Percentiles rank a stretch among this genome's conserved stretches.
Conservation (phyloP, 805 yeast genomes). For the Candida railenensis region DNA sequence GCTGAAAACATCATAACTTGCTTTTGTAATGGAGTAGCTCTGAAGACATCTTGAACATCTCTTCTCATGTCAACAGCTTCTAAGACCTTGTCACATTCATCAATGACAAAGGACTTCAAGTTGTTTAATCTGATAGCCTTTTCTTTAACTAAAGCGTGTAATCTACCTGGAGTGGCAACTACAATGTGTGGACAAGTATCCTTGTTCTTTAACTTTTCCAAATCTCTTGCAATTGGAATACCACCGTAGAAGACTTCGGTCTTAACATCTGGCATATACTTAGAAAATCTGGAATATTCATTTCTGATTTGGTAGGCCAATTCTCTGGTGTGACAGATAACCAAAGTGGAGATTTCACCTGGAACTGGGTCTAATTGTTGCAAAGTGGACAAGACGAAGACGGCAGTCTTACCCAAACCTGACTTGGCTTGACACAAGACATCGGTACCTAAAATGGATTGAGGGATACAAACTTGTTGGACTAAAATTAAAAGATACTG, state of each 20-base stretch:
- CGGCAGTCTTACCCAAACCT: constrained; percentile 99
- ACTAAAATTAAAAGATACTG: constrained; percentile 49
- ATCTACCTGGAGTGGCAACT: constrained; percentile 98
- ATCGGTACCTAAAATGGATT: constrained; percentile 95
- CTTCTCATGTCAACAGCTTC: constrained; percentile 94
- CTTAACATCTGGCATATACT: constrained; percentile 96
- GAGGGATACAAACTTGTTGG: constrained; percentile 98
- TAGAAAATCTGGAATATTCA: constrained; percentile 95
- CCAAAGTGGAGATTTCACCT: constrained; percentile 93
- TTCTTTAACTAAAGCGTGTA: constrained; percentile 90
- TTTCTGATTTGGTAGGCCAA: constrained; percentile 97
- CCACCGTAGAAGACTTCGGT: constrained; percentile 99
- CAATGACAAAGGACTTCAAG: constrained; percentile 92
- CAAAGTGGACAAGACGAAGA: constrained; percentile 90
- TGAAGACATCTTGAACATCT: constrained; percentile 96
- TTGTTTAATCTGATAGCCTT: constrained; percentile 82
- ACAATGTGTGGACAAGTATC: constrained; percentile 95
- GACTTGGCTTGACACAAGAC: constrained; percentile 99
- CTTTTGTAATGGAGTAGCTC: constrained; percentile 96
- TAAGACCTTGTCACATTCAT: constrained; percentile 97
- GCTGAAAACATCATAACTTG: constrained; percentile 99
- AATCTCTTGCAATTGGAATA: constrained; percentile 78
- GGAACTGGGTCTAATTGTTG: constrained; percentile 97
- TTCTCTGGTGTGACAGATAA: constrained; percentile 97
- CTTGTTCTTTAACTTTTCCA: constrained; percentile 83